phyloP scores from a whole-genome alignment of 2,329 filamentous ascomycete genomes.

The Zalaria obscura region DNA sequence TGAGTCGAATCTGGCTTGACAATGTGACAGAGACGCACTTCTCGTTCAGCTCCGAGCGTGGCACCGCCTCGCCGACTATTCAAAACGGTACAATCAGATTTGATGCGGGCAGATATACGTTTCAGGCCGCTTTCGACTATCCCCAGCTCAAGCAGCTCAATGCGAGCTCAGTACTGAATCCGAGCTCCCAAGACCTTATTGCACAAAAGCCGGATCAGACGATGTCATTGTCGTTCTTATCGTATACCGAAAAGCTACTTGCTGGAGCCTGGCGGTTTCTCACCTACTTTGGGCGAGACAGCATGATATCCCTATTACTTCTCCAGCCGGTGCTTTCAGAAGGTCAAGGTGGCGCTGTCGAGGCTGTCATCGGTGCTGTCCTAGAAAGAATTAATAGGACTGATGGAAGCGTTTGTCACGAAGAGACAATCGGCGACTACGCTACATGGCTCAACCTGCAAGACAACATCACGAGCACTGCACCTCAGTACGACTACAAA shows the following conservation, averaged over 20 bases:
- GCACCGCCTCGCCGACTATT: constrained; percentile 22
- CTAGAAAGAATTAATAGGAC: constrained; percentile 46
- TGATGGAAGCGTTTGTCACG: constrained; percentile 48
- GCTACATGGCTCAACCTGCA: constrained; percentile 45
- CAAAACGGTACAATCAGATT: constrained; percentile 32
- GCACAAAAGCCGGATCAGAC: constrained; percentile 31
- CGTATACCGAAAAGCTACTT: constrained; percentile 47
- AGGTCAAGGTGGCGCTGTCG: constrained; percentile 40
- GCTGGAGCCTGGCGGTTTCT: constrained; percentile 53
- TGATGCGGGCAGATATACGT: constrained; percentile 39
- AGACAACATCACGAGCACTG: constrained; percentile 37
- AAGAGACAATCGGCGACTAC: constrained; percentile 53
- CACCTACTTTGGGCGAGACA: constrained; percentile 54
- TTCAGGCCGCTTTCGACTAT: constrained; percentile 47
- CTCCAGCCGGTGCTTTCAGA: constrained; percentile 43
- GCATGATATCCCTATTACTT: constrained; percentile 46
- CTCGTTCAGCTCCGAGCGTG: constrained; percentile 26
- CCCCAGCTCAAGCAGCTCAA: constrained; percentile 44
- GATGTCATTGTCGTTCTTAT: constrained; percentile 46
- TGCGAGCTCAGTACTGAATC: constrained; percentile 35
- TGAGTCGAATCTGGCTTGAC: constrained; percentile 47
- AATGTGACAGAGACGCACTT: constrained; percentile 44
- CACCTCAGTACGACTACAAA: constrained; percentile 31
- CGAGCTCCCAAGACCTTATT: constrained; percentile 31
- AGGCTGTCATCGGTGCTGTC: constrained; percentile 47